A percentile compares a stretch with the other conserved stretches of the same genome.
phyloP scores from a whole-genome alignment of 106 monocot genomes.

The Agapanthus africanus region DNA sequence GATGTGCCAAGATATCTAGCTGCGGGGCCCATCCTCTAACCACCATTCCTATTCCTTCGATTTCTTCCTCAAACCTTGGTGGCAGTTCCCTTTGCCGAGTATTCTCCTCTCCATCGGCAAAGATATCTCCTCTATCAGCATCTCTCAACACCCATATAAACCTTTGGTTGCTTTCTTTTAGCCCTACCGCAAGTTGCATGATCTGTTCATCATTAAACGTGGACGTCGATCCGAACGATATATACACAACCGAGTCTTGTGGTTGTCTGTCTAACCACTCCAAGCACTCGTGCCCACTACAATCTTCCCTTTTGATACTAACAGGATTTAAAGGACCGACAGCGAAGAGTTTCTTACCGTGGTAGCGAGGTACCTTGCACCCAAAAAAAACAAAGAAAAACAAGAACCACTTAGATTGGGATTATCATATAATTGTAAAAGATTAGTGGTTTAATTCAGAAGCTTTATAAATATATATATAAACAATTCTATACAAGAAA shows the following conservation, averaged over 20 bases:
- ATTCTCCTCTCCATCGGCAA: background rate
- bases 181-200: conserved; percentile 7
- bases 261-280: conserved; percentile 22
- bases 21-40: conserved; percentile 30
- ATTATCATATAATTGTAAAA: too few species aligned
- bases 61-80: background rate
- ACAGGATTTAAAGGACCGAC: conserved; percentile 47
- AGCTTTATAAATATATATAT: too few species aligned
- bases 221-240: conserved; percentile 19
- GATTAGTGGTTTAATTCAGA: too few species aligned
- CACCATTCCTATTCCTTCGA: conserved; percentile 6
- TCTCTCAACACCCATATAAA: conserved; percentile 28
- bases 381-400: too few species aligned
- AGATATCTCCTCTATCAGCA: conserved; percentile 17
- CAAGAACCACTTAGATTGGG: too few species aligned
- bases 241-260: conserved; percentile 12
- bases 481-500: too few species aligned
- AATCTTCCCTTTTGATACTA: background rate
- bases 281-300: conserved; percentile 12
- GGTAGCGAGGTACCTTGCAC: too few species aligned
- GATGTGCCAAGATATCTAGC: conserved; percentile 26
- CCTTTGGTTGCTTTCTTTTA: conserved; percentile 5
- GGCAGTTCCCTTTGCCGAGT: too few species aligned
- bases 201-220: conserved; percentile 3
- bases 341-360: conserved; percentile 31